phyloP scores from a whole-genome alignment of 331 rosid species.

The Arachis monticola region DNA sequence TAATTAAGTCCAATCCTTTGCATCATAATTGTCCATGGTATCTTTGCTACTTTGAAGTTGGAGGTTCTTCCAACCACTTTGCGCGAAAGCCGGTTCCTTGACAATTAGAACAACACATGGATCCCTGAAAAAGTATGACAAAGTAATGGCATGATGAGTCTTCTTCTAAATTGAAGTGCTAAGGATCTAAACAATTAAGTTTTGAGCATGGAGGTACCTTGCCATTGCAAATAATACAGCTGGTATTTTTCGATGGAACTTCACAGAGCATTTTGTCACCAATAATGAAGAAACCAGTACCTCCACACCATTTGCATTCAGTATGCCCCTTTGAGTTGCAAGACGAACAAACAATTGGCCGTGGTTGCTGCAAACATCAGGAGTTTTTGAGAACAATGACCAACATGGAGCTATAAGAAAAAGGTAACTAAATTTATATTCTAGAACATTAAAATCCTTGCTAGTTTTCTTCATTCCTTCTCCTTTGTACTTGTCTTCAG shows the following conservation, averaged over 20 bases:
- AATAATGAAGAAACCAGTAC: constrained; percentile 82
- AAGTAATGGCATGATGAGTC: not conserved
- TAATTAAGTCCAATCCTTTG: too few species aligned
- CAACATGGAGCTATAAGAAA: constrained; percentile 9
- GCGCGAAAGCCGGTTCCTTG: constrained; percentile 98
- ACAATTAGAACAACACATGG: constrained; percentile 76
- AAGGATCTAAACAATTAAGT: not conserved
- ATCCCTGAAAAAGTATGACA: constrained; percentile 57
- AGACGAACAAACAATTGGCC: constrained; percentile 64
- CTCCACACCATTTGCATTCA: constrained; percentile 91
- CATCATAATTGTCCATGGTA: not conserved
- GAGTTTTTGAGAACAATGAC: constrained; percentile 33
- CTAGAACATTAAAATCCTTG: not conserved
- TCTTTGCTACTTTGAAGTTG: constrained; percentile 42
- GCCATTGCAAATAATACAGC: constrained; percentile 75
- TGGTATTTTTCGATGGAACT: constrained; percentile 81
- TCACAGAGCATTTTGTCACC: constrained; percentile 93
- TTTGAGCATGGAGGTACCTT: constrained; percentile 51
- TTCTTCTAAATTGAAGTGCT: not conserved
- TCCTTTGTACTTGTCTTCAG: too few species aligned
- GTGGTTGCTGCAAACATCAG: constrained; percentile 62
- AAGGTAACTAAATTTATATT: not conserved
- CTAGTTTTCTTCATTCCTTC: too few species aligned
- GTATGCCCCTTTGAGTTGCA: constrained; percentile 65
- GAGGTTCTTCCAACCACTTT: constrained; percentile 94